These are phyloP conservation scores for Tulasnella sp. DNA, from an alignment of 768 basidiomycete species.

Conservation along the genomic window DNA sequence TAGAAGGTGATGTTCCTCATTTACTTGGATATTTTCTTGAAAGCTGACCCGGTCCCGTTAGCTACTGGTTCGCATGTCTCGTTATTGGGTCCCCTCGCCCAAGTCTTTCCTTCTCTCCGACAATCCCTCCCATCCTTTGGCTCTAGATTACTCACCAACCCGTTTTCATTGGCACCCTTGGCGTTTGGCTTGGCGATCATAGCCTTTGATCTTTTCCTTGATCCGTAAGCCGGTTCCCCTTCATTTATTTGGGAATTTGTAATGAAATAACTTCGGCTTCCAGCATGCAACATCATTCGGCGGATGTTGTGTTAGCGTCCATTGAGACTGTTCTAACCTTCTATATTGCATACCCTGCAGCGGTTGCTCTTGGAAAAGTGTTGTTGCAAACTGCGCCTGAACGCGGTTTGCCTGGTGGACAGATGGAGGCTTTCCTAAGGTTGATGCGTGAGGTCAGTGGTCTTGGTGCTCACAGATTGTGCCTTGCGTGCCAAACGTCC, in stretches of 20 bases:
- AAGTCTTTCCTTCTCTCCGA: conserved; percentile 2
- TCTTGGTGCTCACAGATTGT: conserved; percentile 13
- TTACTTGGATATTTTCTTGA: no score
- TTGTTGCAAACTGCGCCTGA: conserved; percentile 81
- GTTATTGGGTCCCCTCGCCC: conserved; percentile 8
- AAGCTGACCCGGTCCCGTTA: no score
- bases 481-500: conserved; percentile 2
- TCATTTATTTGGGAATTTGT: background rate
- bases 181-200: conserved; percentile 1
- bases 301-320: conserved; percentile 79
- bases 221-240: no score
- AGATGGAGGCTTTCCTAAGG: conserved; percentile 71
- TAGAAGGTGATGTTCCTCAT: conserved; percentile 21
- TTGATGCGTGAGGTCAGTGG: conserved; percentile 64
- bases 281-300: conserved; percentile 45
- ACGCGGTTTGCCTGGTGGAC: conserved; percentile 41
- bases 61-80: conserved; percentile 3
- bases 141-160: conserved; percentile 10
- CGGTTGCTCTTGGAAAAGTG: conserved; percentile 68
- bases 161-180: conserved; percentile 7
- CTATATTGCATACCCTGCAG: conserved; percentile 73
- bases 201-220: background rate
- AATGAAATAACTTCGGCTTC: background rate
- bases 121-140: conserved; percentile 1
- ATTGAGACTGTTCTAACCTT: conserved; percentile 67